phyloP scores from a whole-genome alignment of 2,329 filamentous ascomycete genomes.

The Colletotrichum ledebouriae region DNA sequence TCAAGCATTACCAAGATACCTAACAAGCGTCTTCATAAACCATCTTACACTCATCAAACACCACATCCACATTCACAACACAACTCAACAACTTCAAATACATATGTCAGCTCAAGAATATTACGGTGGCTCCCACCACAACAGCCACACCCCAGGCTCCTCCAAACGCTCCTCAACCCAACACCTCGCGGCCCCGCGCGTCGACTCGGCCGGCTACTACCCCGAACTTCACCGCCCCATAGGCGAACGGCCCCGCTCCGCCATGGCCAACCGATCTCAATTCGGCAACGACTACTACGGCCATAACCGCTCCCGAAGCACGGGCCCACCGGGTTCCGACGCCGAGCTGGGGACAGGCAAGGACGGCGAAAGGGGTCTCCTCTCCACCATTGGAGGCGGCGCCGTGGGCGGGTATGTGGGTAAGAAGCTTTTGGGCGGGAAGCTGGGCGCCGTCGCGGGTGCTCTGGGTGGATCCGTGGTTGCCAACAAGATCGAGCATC shows the following conservation, averaged over 20 bases:
- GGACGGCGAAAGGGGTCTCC: slow-evolving; percentile 67
- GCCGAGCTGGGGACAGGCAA: slow-evolving; percentile 41
- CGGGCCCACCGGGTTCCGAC: slow-evolving; percentile 38
- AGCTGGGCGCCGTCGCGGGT: slow-evolving; percentile 66
- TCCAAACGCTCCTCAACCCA: slow-evolving; percentile 8
- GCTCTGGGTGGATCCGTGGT: slow-evolving; percentile 67
- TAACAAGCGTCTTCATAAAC: not conserved
- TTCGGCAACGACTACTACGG: slow-evolving; percentile 28
- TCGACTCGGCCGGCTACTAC: slow-evolving; percentile 29
- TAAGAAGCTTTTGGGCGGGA: slow-evolving; percentile 67
- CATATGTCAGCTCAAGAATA: slow-evolving; percentile 47
- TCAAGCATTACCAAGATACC: slow-evolving; percentile 1
- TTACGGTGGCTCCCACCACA: slow-evolving; percentile 42
- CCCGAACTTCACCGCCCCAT: slow-evolving; percentile 28
- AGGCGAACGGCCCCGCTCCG: slow-evolving; percentile 8
- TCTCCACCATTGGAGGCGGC: slow-evolving; percentile 66
- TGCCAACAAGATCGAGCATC: slow-evolving; percentile 65
- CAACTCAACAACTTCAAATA: not conserved
- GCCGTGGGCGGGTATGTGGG: slow-evolving; percentile 66
- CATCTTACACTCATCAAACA: not conserved
- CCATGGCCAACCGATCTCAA: slow-evolving; percentile 27
- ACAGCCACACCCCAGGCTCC: slow-evolving; percentile 34
- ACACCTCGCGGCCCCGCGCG: slow-evolving; percentile 22
- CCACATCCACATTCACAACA: not conserved
- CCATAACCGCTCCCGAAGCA: slow-evolving; percentile 29